These are phyloP conservation scores for Erigeron canadensis DNA, from an alignment of 129 eudicot species.

Conservation along the genomic window DNA sequence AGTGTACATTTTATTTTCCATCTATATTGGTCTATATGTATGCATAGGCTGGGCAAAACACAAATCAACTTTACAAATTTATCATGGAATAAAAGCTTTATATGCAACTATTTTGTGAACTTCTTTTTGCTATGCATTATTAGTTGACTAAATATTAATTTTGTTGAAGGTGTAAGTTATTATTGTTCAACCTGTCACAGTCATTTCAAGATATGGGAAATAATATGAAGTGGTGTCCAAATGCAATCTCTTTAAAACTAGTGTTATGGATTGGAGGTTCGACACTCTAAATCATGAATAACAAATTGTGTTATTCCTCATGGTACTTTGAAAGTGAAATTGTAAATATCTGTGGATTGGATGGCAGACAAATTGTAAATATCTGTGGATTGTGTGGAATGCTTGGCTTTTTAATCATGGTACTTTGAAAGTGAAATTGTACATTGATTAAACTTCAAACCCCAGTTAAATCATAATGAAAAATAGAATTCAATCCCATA, in stretches of 20 bases:
- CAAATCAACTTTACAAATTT: slow-evolving; percentile 16
- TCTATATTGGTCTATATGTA: slow-evolving; percentile 28
- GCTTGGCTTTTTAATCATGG: not conserved
- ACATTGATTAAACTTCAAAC: slow-evolving; percentile 27
- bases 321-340: too few relatives aligned
- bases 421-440: not conserved
- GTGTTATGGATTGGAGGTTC: not conserved
- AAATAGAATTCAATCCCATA: slow-evolving; percentile 6
- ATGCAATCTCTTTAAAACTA: not conserved
- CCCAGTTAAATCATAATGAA: slow-evolving; percentile 20
- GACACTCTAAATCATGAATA: not conserved
- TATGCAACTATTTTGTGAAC: slow-evolving; percentile 1
- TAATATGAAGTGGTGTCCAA: not conserved
- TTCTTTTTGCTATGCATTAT: slow-evolving; percentile 6
- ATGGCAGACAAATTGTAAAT: too few relatives aligned
- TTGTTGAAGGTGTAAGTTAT: not conserved
- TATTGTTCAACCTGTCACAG: not conserved
- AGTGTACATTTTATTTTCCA: slow-evolving; percentile 32
- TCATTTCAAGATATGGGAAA: not conserved
- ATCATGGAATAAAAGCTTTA: slow-evolving; percentile 27
- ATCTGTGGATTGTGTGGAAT: too few relatives aligned
- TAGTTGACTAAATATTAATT: slow-evolving; percentile 17
- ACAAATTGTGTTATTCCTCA: too few relatives aligned
- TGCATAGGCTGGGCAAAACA: slow-evolving; percentile 43
- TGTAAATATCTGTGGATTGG: too few relatives aligned